phyloP scores from a whole-genome alignment of 768 basidiomycete species.

The Botryobasidium botryosum region DNA sequence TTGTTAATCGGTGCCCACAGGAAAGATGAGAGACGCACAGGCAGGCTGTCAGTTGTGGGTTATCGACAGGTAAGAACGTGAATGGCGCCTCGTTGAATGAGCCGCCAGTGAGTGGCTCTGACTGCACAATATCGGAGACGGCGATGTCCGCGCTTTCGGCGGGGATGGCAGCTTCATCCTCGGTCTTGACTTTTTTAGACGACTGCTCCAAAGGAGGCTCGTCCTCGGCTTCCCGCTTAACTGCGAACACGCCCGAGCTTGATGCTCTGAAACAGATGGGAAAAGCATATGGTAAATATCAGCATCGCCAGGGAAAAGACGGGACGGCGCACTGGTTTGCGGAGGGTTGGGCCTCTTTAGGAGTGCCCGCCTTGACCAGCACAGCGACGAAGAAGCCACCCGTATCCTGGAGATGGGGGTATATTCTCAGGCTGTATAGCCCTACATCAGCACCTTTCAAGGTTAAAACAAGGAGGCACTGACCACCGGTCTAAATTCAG shows the following conservation, averaged over 20 bases:
- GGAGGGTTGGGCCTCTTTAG: neutral
- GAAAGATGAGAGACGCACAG: conserved; percentile 33
- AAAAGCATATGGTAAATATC: too few species aligned
- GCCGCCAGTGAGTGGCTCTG: conserved; percentile 18
- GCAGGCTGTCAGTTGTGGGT: conserved; percentile 54
- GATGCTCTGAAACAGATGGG: too few species aligned
- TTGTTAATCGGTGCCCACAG: neutral
- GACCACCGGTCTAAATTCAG: conserved; percentile 63
- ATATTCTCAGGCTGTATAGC: conserved; percentile 55
- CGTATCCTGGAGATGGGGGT: conserved; percentile 90
- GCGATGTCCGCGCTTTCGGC: conserved; percentile 34
- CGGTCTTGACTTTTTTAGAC: conserved; percentile 7
- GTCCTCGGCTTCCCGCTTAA: neutral
- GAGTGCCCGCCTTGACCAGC: conserved; percentile 24
- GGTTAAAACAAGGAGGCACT: conserved; percentile 12
- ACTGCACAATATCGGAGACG: conserved; percentile 14
- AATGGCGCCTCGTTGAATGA: conserved; percentile 84
- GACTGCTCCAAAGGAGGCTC: conserved; percentile 1
- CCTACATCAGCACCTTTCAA: neutral
- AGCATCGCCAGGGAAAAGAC: neutral
- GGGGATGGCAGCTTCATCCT: neutral
- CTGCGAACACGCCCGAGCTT: neutral
- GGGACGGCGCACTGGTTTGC: neutral
- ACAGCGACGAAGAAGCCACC: conserved; percentile 98
- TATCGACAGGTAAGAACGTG: conserved; percentile 54